Evolutionary conservation across 768 basidiomycete species (phyloP), one percentile per base, ranked within the genome.

Genomic region (Tylopilus balloui): DNA sequence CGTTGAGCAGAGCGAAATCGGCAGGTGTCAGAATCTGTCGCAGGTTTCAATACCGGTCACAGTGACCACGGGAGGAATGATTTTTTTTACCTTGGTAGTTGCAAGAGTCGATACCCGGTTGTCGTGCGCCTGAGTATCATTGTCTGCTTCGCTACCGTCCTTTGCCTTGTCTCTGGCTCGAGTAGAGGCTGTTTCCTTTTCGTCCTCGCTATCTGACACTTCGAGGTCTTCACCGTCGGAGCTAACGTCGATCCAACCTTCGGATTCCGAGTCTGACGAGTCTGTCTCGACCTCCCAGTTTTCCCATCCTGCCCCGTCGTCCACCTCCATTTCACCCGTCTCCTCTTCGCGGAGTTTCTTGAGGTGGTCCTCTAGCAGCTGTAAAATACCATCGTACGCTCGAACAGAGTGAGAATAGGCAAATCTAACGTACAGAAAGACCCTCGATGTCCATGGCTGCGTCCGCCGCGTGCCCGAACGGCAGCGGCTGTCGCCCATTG

Each of bases 1-100:
- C 91, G 61, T 90, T 88, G 45, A 98, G 76, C 44, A 96, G 68
- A 0, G 88, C 88, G 63, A 97, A 99, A 67, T 99, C 96, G 25
- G 93, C 93, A 0, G 96, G 96, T 0, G 96, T 98, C 36, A 98
- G 80, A 60, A 99, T 98, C 92, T 96, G 56, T 20, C 29, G 13
- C 21, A 12, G 35, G 7, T 5, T 3, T 41, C 32, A 59, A 27
- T 10, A 17, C 36, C 15, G 15, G 10, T 31, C 3, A 6, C 6
- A 40, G 23, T 29, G 4, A 23, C 1, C n/a, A n/a, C n/a, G n/a
- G n/a, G 1, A 13, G 25, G 17, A 13, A 4, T n/a, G 0, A 1
- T 0, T 6, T 4, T 21, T 47, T 4, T 28, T 48, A 86, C 92
- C 72, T 92, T 92, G 21, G 87, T 86, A 5, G 84, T 92, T 2